Evolutionary conservation across 1,284 basidiomycete species (phyloP), one percentile per base, ranked within the genome.

Genomic region (Leccinum pachyderme): DNA sequence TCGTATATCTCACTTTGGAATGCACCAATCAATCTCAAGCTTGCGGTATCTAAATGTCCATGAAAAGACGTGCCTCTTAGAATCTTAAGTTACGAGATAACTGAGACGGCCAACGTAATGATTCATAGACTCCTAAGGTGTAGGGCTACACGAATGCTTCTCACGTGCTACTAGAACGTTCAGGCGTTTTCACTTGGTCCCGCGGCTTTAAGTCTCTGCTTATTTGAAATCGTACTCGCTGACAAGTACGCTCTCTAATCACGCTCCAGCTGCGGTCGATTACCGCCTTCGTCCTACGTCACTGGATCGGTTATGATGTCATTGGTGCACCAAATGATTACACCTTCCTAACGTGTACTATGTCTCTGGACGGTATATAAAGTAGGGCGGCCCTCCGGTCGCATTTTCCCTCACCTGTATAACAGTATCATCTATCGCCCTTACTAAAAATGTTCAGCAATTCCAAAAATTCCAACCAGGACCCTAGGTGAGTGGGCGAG

Each of bases 331-430:
- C n/a, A 56, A 62, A n/a, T 51, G 11, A 58, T 47, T 55, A 53
- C 65, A 58, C 49, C 61, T 72, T 24, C 67, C 70, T 70, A 70
- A 72, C 70, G 46, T 49, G 70, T 69, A 56, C 41, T 44, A 48
- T 13, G 32, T 39, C 51, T 57, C 51, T 47, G 52, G 49, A 37
- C 48, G 0, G 55, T 68, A 69, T 72, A 69, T 66, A 65, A 72
- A 63, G 57, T 51, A 41, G 4, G 52, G 22, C 13, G 53, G 47
- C 3, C 9, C 39, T 24, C 27, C 57, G 59, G 11, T 53, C 51
- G 37, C 52, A 29, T 15, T 51, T 37, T 31, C 54, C 57, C 33
- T 24, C 29, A 24, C 52, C 7, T 11, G 54, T 27, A 15, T 27
- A 32, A 49, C 0, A 15, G 11, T 32, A 39, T 31, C 12, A 15